Evolutionary conservation across 1,139 yeast genomes (phyloP).

Genomic region (Yamadazyma mexicana): DNA sequence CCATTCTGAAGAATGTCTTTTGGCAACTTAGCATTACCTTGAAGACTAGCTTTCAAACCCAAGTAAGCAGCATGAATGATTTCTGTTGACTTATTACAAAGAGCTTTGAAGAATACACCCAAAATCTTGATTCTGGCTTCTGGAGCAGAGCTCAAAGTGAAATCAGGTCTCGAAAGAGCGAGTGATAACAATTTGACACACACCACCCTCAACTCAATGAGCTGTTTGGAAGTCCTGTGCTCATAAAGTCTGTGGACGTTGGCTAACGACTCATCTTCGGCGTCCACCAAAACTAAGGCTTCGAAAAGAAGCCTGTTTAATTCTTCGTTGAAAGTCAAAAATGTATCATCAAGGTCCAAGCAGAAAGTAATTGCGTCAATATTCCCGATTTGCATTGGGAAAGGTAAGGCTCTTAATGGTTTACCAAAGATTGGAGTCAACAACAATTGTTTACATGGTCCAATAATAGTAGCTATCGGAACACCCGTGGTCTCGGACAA

Average conservation of each 20-base stretch:
- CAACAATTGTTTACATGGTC: constrained; percentile 78
- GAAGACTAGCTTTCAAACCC: constrained; percentile 80
- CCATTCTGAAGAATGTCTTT: constrained; percentile 93
- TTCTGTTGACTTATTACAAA: constrained; percentile 81
- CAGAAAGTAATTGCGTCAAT: constrained; percentile 95
- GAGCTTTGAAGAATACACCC: constrained; percentile 92
- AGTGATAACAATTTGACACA: constrained; percentile 82
- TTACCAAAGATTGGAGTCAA: constrained; percentile 95
- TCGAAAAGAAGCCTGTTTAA: constrained; percentile 80
- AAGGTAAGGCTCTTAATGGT: constrained; percentile 93
- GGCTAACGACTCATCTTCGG: constrained; percentile 93
- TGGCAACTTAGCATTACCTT: constrained; percentile 87
- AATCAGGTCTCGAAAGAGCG: constrained; percentile 81
- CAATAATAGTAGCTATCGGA: constrained; percentile 71
- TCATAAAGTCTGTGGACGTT: constrained; percentile 85
- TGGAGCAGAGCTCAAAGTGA: constrained; percentile 74
- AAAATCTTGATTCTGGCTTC: constrained; percentile 82
- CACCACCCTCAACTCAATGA: constrained; percentile 82
- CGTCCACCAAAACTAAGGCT: constrained; percentile 92
- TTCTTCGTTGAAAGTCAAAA: constrained; percentile 86
- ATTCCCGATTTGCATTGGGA: constrained; percentile 98
- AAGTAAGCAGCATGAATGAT: constrained; percentile 92
- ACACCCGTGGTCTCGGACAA: constrained; percentile 71
- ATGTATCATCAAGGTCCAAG: constrained; percentile 74
- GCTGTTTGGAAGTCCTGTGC: constrained; percentile 82